Evolutionary conservation across 139 green algal genomes (phyloP).

Genomic region (Mesotaenium endlicherianum): DNA sequence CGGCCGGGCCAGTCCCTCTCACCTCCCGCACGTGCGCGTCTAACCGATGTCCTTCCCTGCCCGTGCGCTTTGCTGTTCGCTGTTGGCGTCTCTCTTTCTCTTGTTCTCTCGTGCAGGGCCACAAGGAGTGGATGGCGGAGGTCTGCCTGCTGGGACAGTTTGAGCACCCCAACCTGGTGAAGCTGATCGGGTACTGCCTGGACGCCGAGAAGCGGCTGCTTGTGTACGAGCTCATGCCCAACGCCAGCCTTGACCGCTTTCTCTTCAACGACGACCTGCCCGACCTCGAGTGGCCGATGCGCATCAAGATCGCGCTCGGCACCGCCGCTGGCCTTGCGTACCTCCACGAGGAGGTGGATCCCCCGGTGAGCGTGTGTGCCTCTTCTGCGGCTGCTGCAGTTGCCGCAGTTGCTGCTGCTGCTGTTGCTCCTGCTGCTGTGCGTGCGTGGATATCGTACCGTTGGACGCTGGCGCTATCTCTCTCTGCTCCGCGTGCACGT

Average conservation of each 20-base stretch:
- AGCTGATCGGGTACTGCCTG: slow-evolving; percentile 43
- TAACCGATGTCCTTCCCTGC: no score
- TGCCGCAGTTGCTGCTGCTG: no score
- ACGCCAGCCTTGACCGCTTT: slow-evolving; percentile 25
- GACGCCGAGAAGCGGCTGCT: slow-evolving; percentile 41
- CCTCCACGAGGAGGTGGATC: slow-evolving; percentile 8
- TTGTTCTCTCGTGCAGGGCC: no score
- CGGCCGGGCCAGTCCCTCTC: no score
- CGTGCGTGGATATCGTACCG: no score
- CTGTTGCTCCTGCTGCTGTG: no score
- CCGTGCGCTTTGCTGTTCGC: no score
- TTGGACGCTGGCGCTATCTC: no score
- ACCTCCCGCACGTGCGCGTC: no score
- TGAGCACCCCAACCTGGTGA: slow-evolving; percentile 42
- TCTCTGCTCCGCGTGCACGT: no score
- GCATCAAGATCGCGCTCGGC: slow-evolving; percentile 20
- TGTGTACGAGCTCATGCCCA: slow-evolving; percentile 47
- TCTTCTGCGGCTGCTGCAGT: no score
- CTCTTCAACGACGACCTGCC: neutral
- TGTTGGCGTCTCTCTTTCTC: no score
- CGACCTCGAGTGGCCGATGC: slow-evolving; percentile 5
- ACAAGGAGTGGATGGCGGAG: slow-evolving; percentile 47
- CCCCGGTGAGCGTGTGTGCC: slow-evolving; percentile 11
- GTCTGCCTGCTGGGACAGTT: slow-evolving; percentile 19
- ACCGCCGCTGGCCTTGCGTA: slow-evolving; percentile 23